A percentile compares a stretch with the other conserved stretches of the same genome.
phyloP scores from a whole-genome alignment of 1,284 basidiomycete genomes.

The Trametes hirsuta region DNA sequence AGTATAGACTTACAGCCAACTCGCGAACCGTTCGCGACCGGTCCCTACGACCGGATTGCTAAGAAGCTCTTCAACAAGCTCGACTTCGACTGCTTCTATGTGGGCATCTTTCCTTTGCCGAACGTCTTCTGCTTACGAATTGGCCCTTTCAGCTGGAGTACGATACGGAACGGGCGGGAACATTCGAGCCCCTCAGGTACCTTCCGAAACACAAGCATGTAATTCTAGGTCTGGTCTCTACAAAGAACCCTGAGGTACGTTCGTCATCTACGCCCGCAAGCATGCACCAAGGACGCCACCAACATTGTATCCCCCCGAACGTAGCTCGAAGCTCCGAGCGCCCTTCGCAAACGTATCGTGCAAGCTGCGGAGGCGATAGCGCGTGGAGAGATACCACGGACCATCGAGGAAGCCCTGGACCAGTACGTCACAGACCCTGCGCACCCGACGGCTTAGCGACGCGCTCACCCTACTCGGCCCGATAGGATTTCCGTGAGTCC shows the following conservation, averaged over 20 bases:
- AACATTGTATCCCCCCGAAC: neutral
- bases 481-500: constrained; percentile 65
- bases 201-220: constrained; percentile 68
- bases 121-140: neutral
- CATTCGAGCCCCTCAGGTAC: constrained; percentile 64
- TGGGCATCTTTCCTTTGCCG: constrained; percentile 31
- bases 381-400: constrained; percentile 51
- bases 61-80: constrained; percentile 66
- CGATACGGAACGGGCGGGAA: constrained; percentile 69
- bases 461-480: neutral
- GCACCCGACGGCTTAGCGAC: neutral
- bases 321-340: constrained; percentile 60
- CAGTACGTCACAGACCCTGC: constrained; percentile 44
- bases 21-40: constrained; percentile 68
- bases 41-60: constrained; percentile 74
- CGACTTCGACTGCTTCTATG: constrained; percentile 74
- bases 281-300: neutral
- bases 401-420: constrained; percentile 54
- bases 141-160: constrained; percentile 62
- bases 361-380: constrained; percentile 64
- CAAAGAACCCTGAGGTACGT: constrained; percentile 45
- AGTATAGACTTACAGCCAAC: constrained; percentile 21
- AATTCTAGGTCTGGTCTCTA: constrained; percentile 74
- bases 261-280: neutral
- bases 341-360: constrained; percentile 58